Evolutionary conservation across 1,139 yeast genomes (phyloP).

Genomic region (Kluyveromyces sp.): DNA sequence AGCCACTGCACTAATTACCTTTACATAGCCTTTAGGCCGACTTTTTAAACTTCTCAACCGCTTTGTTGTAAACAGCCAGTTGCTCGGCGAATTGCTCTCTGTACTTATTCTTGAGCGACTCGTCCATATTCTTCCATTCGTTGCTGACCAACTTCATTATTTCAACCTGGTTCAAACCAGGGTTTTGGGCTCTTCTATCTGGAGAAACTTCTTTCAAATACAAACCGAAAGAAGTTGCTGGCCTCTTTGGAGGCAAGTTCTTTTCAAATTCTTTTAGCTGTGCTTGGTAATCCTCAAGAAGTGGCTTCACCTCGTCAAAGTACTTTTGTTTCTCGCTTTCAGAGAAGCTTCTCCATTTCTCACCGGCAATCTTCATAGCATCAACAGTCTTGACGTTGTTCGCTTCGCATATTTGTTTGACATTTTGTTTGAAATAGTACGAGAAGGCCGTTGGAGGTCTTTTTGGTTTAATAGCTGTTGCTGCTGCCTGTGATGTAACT

Average conservation of each 20-base stretch:
- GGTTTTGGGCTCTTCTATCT: conserved; percentile 14
- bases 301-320: conserved; percentile 3
- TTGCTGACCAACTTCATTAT: conserved; percentile 20
- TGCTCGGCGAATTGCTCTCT: conserved; percentile 7
- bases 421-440: conserved; percentile 9
- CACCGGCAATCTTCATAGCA: conserved; percentile 8
- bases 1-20: neutral
- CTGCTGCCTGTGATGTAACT: neutral
- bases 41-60: neutral
- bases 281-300: conserved; percentile 6
- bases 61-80: conserved; percentile 9
- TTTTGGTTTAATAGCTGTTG: neutral
- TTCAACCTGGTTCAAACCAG: conserved; percentile 16
- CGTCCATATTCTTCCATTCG: conserved; percentile 24
- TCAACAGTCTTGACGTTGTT: conserved; percentile 5
- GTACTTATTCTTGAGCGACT: conserved; percentile 17
- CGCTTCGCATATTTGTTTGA: conserved; percentile 12
- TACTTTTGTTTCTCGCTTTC: conserved; percentile 11
- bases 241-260: conserved; percentile 25
- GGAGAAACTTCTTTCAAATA: conserved; percentile 17
- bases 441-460: conserved; percentile 3
- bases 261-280: conserved; percentile 7
- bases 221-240: conserved; percentile 19
- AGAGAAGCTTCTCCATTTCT: conserved; percentile 7
- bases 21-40: neutral